These are phyloP conservation scores for Cymodocea nodosa DNA, from an alignment of 116 monocot genomes.

Conservation along the genomic window DNA sequence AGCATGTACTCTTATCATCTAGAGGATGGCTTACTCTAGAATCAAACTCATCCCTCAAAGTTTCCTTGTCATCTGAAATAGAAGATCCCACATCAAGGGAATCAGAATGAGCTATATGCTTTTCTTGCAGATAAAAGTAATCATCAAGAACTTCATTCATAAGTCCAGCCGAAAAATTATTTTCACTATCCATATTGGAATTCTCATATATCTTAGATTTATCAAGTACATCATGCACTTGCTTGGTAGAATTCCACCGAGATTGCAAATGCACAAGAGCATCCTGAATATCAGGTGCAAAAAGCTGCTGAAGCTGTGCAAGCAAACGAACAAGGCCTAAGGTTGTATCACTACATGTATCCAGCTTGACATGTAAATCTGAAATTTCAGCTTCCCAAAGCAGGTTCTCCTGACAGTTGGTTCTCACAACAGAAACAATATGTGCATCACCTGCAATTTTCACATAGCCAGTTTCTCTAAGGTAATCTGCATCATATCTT, in stretches of 20 bases:
- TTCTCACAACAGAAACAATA: constrained; percentile 50
- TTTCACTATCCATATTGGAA: constrained; percentile 13
- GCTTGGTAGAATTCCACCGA: constrained; percentile 59
- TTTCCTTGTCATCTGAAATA: background rate
- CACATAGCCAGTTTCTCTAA: constrained; percentile 58
- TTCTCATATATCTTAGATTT: constrained; percentile 17
- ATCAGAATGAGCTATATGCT: constrained; percentile 8
- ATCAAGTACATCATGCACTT: constrained; percentile 17
- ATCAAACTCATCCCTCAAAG: constrained; percentile 2
- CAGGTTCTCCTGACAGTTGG: constrained; percentile 15
- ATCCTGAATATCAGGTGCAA: constrained; percentile 86
- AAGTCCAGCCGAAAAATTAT: constrained; percentile 27
- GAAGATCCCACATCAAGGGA: constrained; percentile 6
- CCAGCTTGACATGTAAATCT: constrained; percentile 47
- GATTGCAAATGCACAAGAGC: constrained; percentile 80
- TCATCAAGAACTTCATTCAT: constrained; percentile 88
- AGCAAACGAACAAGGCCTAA: constrained; percentile 46
- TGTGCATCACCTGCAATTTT: constrained; percentile 63
- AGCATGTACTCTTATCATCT: constrained; percentile 5
- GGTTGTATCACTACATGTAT: constrained; percentile 72
- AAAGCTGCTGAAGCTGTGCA: constrained; percentile 77
- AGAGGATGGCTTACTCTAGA: constrained; percentile 4
- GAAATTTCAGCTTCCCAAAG: constrained; percentile 82
- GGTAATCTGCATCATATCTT: constrained; percentile 38
- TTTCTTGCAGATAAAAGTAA: constrained; percentile 44